Evolutionary conservation across 257 asterid species (phyloP).

Genomic region (Paulownia fortunei): DNA sequence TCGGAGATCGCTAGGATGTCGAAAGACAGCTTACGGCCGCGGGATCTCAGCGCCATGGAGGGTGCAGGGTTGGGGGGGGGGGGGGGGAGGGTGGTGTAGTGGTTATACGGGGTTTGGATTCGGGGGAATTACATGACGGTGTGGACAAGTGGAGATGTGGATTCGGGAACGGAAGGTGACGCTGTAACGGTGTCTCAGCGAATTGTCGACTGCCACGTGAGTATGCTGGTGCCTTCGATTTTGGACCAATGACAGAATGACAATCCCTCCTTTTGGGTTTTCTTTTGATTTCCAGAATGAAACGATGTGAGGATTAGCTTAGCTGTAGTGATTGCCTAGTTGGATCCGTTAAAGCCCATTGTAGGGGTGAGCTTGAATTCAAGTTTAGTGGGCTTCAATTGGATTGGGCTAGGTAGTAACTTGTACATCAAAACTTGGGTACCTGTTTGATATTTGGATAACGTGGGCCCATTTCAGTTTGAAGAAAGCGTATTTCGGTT

Average conservation of each 20-base stretch:
- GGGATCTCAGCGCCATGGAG: constrained; percentile 62
- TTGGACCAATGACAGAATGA: no score
- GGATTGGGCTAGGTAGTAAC: no score
- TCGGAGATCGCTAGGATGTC: constrained; percentile 52
- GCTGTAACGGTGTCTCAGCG: constrained; percentile 6
- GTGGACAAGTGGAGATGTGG: constrained; percentile 8
- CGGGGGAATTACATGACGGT: constrained; percentile 15
- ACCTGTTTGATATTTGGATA: no score
- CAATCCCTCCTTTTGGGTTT: no score
- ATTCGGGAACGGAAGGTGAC: constrained; percentile 4
- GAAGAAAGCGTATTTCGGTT: no score
- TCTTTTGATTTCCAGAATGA: no score
- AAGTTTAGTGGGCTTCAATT: background rate
- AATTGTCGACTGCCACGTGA: constrained; percentile 32
- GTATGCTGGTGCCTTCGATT: background rate
- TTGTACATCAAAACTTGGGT: no score
- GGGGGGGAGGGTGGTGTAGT: background rate
- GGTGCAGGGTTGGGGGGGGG: constrained; percentile 8
- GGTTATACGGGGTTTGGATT: constrained; percentile 16
- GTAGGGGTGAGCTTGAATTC: no score
- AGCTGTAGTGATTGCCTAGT: no score
- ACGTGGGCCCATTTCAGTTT: no score
- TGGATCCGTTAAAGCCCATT: background rate
- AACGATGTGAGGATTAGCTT: no score
- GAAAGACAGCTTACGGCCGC: constrained; percentile 69